Evolutionary conservation across 2,329 filamentous ascomycete species (phyloP).

Genomic region (Exophiala sideris): DNA sequence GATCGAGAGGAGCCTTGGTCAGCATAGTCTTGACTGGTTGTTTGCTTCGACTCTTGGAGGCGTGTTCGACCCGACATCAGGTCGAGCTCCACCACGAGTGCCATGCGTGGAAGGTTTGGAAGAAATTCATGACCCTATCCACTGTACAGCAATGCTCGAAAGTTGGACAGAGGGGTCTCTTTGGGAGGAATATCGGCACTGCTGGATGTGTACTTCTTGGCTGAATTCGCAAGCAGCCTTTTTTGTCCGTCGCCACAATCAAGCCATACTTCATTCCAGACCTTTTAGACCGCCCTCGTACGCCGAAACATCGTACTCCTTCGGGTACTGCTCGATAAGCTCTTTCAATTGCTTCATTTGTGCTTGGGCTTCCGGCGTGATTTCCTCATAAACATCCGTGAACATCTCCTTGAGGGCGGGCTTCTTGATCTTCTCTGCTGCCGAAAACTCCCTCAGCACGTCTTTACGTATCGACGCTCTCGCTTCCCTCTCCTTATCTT

Average conservation of each 20-base stretch:
- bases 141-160: too few relatives aligned
- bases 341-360: conserved; percentile 73
- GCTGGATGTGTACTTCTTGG: too few relatives aligned
- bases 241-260: too few relatives aligned
- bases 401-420: conserved; percentile 60
- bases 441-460: conserved; percentile 77
- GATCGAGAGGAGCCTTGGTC: conserved; percentile 53
- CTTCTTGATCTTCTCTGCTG: conserved; percentile 59
- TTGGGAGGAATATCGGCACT: too few relatives aligned
- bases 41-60: background rate
- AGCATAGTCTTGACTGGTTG: conserved; percentile 38
- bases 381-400: conserved; percentile 81
- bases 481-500: conserved; percentile 72
- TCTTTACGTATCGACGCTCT: conserved; percentile 66
- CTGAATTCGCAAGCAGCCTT: too few relatives aligned
- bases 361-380: conserved; percentile 72
- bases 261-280: conserved; percentile 41
- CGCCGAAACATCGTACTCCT: conserved; percentile 80
- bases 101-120: too few relatives aligned
- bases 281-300: conserved; percentile 71
- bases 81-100: too few relatives aligned
- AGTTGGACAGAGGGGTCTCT: too few relatives aligned
- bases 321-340: conserved; percentile 80
- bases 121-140: too few relatives aligned
- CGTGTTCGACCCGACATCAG: too few relatives aligned